Base-by-base conservation (phyloP, 2,329 filamentous ascomycete genomes). In the Trichoderma arundinaceum region DNA sequence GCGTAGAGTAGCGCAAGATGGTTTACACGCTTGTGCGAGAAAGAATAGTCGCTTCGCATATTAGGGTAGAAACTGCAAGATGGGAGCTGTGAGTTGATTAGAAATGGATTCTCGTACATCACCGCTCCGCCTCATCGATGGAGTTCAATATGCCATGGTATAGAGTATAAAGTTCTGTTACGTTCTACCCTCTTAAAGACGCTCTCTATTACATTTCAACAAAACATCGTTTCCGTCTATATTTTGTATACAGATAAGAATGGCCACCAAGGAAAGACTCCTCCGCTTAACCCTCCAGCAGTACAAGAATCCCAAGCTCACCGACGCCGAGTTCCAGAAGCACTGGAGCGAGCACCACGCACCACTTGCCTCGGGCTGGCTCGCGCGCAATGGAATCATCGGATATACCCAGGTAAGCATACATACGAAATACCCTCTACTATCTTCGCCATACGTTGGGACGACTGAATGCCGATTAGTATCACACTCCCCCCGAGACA, bases 291-390 rank as follows among this genome's bases (percentile, higher is more conserved):
- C 32, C 4, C 43, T 59, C 32, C 15, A 35, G 56, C 32, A 59
- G 9, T 49, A 38, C 56, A 38, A 48, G 17, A 59, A 48, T 4
- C 56, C 32, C n/a, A 35, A 7, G 0, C 13, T 48, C 56, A 22
- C 4, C 17, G 32, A 59, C 13, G 56, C 22, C 1, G 10, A 59
- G 48, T 49, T 48, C 32, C 56, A 59, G 15, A 59, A 59, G 13
- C 56, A 48, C 43, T 48, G n/a, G 43, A 49, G 32, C 32, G 56
- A 59, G 43, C 17, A 59, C 43, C 56, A 48, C 43, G 32, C 56
- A n/a, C 43, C 56, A 7, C 15, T 59, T 9, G 43, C 56, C 28
- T 59, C 56, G 1, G 19, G n/a, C 32, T 48, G 28, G 12, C 43
- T 38, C 12, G 56, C 56, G 7, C 43, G 32, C 17, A 48, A 48